Evolutionary conservation across 805 yeast species (phyloP).

Genomic region (Cyberlindnera mississippiensis): DNA sequence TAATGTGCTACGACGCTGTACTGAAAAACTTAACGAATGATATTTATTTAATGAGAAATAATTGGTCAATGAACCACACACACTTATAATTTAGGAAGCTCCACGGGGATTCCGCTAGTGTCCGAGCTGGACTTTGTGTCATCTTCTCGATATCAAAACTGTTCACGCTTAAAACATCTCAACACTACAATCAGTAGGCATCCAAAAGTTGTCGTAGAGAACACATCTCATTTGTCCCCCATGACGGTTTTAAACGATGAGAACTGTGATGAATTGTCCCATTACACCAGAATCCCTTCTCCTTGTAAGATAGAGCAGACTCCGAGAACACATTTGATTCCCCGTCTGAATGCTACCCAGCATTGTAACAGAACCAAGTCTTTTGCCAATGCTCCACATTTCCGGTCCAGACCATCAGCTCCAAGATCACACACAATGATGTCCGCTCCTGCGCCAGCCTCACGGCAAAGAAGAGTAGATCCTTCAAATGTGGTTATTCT

Average conservation of each 20-base stretch:
- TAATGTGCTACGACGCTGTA: slow-evolving; percentile 1
- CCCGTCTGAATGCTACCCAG: neutral
- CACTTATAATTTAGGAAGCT: neutral
- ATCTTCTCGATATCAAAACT: too few relatives aligned
- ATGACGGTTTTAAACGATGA: too few relatives aligned
- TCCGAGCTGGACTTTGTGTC: neutral
- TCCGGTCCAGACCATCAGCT: neutral
- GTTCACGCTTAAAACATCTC: too few relatives aligned
- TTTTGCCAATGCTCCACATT: neutral
- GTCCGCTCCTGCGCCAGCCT: neutral
- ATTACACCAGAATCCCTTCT: too few relatives aligned
- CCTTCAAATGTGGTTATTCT: slow-evolving; percentile 17
- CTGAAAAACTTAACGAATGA: too few relatives aligned
- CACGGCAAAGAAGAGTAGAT: neutral
- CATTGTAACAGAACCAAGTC: neutral
- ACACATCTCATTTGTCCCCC: too few relatives aligned
- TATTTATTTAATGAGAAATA: too few relatives aligned
- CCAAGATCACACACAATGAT: neutral
- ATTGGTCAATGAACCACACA: too few relatives aligned
- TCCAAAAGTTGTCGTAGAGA: too few relatives aligned
- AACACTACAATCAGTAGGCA: too few relatives aligned
- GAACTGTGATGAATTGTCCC: too few relatives aligned
- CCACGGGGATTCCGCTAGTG: neutral
- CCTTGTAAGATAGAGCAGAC: neutral
- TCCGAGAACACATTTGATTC: neutral